Conservation (phyloP, 2,329 filamentous ascomycete genomes). For the Fusarium sp. region DNA sequence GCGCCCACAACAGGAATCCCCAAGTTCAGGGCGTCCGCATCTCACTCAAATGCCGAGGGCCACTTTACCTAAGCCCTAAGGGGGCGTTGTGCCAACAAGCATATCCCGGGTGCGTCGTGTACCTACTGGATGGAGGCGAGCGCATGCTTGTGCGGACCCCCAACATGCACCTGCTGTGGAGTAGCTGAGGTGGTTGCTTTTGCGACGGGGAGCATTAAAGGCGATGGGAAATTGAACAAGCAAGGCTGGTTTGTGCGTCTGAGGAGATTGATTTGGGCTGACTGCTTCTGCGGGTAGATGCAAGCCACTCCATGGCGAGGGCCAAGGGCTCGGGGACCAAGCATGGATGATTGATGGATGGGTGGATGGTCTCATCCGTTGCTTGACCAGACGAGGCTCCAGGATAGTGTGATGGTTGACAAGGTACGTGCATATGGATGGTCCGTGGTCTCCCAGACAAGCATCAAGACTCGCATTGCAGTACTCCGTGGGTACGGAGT, state of each 20-base stretch:
- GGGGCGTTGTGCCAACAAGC: slow-evolving; percentile 16
- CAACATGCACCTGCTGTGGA: slow-evolving; percentile 13
- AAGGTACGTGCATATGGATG: slow-evolving; percentile 11
- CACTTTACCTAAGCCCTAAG: slow-evolving; percentile 20
- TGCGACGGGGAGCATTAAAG: background rate
- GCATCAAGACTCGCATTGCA: background rate
- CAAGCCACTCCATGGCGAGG: background rate
- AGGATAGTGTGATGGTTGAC: background rate
- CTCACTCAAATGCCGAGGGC: slow-evolving; percentile 10
- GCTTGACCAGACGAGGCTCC: background rate
- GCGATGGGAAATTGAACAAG: slow-evolving; percentile 14
- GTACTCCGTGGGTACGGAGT: background rate
- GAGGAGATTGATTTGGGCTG: slow-evolving; percentile 17
- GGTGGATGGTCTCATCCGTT: background rate
- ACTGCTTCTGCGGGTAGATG: background rate
- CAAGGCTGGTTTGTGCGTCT: slow-evolving; percentile 10
- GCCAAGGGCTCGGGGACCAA: background rate
- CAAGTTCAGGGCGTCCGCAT: slow-evolving; percentile 10
- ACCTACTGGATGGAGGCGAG: slow-evolving; percentile 3
- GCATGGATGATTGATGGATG: background rate
- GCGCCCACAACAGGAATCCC: slow-evolving; percentile 21
- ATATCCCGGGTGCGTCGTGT: slow-evolving; percentile 7
- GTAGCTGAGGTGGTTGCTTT: slow-evolving; percentile 19
- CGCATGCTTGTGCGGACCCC: slow-evolving; percentile 18
- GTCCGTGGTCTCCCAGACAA: background rate